Base-by-base conservation (phyloP, 2,329 filamentous ascomycete genomes). In the Aspergillus pseudoviridinutans region DNA sequence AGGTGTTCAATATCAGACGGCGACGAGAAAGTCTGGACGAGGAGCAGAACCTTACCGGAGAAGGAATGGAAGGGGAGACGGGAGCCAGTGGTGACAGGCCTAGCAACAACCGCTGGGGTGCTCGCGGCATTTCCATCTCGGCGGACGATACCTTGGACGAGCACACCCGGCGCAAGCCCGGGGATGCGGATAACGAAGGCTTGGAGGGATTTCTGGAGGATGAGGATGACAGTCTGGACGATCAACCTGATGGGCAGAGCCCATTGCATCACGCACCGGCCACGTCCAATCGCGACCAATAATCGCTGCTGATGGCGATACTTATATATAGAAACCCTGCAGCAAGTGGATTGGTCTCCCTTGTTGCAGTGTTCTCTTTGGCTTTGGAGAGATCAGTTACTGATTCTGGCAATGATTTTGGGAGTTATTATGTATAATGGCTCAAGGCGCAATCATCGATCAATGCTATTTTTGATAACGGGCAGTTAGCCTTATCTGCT, bases 1-100 rank as follows among this genome's bases (percentile, higher is more conserved):
- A 87, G 52, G 86, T 96, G 62, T 87, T 96, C 59, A 90, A 89
- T 49, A 71, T 74, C 42, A 64, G 70, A 22, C 65, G 62, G 17
- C 66, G 67, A 35, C 68, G 70, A 27, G 44, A 47, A 20, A 67
- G 62, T 24, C 59, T 66, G 24, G 74, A 78, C 38, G 76, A 78
- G 61, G 71, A 76, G 58, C 71, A 75, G 57, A 66, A 67, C 25
- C 65, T 74, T 17, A 67, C 66, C 35, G 65, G 70, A 32, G 71
- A 70, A 14, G 68, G 68, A 25, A 62, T 64, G 9, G 70, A 67
- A 9, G 68, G 64, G 10, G 62, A 65, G 47, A 57, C 59, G 17
- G 52, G 66, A 38, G 52, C 57, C 8, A 64, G 70, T 50, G 62
- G 61, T 14, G 59, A 59, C 4, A 65, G 67, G 29, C 59, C 64